Conservation (phyloP, 352 stramenopile species). For the Pythium monospermum region DNA sequence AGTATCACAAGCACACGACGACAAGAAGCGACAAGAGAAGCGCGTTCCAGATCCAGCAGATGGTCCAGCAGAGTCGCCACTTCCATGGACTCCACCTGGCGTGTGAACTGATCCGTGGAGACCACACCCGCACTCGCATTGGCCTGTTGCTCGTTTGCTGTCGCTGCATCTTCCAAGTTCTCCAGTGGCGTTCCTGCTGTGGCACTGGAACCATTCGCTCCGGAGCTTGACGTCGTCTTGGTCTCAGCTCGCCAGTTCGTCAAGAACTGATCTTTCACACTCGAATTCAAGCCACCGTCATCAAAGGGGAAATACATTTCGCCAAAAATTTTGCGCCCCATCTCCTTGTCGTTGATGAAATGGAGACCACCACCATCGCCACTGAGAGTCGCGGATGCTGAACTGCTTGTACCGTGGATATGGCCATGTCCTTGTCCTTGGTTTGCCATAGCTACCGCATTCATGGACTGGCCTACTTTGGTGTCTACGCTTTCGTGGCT, state of each 20-base stretch:
- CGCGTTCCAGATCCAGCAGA: conserved; percentile 7
- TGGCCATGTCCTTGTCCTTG: too few relatives aligned
- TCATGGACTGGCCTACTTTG: too few relatives aligned
- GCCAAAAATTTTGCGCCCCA: conserved; percentile 74
- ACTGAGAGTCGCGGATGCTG: too few relatives aligned
- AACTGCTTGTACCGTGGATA: too few relatives aligned
- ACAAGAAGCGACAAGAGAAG: conserved; percentile 7
- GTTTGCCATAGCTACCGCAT: too few relatives aligned
- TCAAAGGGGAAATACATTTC: conserved; percentile 87
- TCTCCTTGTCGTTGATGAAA: conserved; percentile 73
- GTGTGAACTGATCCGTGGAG: conserved; percentile 3
- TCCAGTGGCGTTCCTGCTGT: not conserved
- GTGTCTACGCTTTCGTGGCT: not conserved
- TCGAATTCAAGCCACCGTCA: conserved; percentile 66
- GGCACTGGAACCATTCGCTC: not conserved
- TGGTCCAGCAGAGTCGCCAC: conserved; percentile 12
- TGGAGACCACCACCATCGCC: not conserved
- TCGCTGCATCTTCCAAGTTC: not conserved
- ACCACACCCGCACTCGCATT: not conserved
- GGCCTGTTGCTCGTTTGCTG: not conserved
- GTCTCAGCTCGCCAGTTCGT: conserved; percentile 5
- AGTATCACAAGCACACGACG: conserved; percentile 14
- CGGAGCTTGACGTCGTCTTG: too few relatives aligned
- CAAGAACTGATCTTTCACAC: conserved; percentile 33
- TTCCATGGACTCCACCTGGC: conserved; percentile 8